These are phyloP conservation scores for Sarcodon sp. DNA, from an alignment of 768 basidiomycete genomes.

Conservation along the genomic window DNA sequence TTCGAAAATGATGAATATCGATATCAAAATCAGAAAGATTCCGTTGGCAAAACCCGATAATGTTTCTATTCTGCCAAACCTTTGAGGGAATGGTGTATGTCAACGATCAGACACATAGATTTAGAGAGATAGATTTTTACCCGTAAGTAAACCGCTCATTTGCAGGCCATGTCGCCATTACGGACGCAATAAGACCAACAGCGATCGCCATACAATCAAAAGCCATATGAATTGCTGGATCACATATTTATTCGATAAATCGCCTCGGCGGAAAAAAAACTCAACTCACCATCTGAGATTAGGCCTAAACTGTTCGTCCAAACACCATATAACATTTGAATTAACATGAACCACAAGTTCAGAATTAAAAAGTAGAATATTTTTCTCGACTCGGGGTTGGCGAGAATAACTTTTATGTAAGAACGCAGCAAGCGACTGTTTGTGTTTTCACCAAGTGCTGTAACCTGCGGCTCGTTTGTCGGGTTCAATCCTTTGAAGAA, in stretches of 20 bases:
- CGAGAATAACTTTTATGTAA: slow-evolving; percentile 84
- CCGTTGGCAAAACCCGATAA: slow-evolving; percentile 98
- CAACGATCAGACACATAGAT: not conserved
- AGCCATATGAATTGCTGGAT: slow-evolving; percentile 93
- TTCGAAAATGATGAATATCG: slow-evolving; percentile 97
- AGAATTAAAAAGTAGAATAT: slow-evolving; percentile 96
- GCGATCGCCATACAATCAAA: slow-evolving; percentile 98
- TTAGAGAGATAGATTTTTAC: slow-evolving; percentile 24
- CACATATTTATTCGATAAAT: not conserved
- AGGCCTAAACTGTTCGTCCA: slow-evolving; percentile 96
- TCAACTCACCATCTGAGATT: slow-evolving; percentile 77
- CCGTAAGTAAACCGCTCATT: slow-evolving; percentile 95
- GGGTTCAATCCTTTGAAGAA: not conserved
- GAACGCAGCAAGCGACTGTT: slow-evolving; percentile 27
- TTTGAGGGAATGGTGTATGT: slow-evolving; percentile 16
- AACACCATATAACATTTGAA: slow-evolving; percentile 94
- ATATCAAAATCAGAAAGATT: slow-evolving; percentile 85
- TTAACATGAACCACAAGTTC: slow-evolving; percentile 91
- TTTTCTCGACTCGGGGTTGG: slow-evolving; percentile 84
- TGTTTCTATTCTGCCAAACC: slow-evolving; percentile 94
- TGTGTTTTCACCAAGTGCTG: not conserved
- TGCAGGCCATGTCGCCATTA: slow-evolving; percentile 97
- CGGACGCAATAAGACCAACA: slow-evolving; percentile 88
- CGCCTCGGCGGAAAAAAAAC: not conserved
- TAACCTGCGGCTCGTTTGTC: not conserved